These are phyloP conservation scores for Agrostemma githago DNA, from an alignment of 148 eudicot species.

Conservation along the genomic window DNA sequence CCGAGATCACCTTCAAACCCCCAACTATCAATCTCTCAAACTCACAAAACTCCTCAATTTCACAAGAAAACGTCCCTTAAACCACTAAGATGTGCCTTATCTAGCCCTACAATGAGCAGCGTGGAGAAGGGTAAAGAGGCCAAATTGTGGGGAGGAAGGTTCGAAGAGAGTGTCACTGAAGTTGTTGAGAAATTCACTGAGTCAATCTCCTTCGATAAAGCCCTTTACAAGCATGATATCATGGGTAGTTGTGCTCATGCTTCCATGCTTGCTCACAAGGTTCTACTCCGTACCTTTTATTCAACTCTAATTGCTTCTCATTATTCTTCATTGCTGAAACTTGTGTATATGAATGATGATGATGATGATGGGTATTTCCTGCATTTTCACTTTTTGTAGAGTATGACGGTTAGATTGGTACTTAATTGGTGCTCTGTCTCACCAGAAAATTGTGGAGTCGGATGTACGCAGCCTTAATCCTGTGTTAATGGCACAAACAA, in stretches of 20 bases:
- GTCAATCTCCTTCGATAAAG: constrained; percentile 83
- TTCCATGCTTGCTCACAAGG: constrained; percentile 93
- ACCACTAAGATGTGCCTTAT: constrained; percentile 11
- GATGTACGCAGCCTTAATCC: no score
- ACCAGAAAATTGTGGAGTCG: no score
- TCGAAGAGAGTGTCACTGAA: constrained; percentile 86
- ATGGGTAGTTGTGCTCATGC: constrained; percentile 95
- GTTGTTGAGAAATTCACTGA: constrained; percentile 89
- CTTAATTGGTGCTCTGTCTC: not conserved
- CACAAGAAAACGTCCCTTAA: not conserved
- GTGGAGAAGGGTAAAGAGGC: constrained; percentile 41
- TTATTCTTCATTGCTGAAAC: not conserved
- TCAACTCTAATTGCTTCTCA: not conserved
- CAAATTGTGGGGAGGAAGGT: constrained; percentile 96
- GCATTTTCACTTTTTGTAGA: not conserved
- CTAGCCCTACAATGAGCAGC: constrained; percentile 10
- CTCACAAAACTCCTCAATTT: constrained; percentile 14
- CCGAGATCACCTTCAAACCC: constrained; percentile 11
- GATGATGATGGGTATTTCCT: not conserved
- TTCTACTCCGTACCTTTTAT: not conserved
- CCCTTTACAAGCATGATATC: constrained; percentile 86
- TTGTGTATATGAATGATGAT: not conserved
- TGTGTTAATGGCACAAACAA: no score
- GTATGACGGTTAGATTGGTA: no score
- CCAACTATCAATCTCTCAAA: constrained; percentile 7